Conservation (phyloP, 495 filamentous ascomycete species). For the Penicillium taxi region DNA sequence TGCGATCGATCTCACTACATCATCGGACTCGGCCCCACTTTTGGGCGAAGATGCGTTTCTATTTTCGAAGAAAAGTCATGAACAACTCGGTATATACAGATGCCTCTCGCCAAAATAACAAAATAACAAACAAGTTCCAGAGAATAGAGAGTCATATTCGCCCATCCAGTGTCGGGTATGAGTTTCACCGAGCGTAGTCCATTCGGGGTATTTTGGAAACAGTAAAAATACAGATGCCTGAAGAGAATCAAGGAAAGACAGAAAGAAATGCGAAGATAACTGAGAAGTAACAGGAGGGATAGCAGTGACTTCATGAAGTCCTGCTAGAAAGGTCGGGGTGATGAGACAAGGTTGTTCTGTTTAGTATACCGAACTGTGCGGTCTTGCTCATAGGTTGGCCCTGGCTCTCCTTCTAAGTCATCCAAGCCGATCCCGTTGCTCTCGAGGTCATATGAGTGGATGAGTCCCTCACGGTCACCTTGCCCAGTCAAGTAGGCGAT, state of each 20-base stretch:
- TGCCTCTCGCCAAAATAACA: constrained; percentile 14
- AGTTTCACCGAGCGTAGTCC: constrained; percentile 14
- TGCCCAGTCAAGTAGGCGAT: constrained; percentile 43
- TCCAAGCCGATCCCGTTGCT: constrained; percentile 53
- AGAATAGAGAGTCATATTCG: constrained; percentile 29
- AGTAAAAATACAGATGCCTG: constrained; percentile 31
- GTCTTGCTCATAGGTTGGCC: constrained; percentile 29
- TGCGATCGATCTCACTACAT: constrained; percentile 25
- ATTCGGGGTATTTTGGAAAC: constrained; percentile 25
- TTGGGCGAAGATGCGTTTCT: constrained; percentile 1
- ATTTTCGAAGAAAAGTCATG: constrained; percentile 10
- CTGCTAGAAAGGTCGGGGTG: constrained; percentile 1
- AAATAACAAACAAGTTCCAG: constrained; percentile 12
- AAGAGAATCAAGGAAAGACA: constrained; percentile 7
- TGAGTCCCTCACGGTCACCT: constrained; percentile 67
- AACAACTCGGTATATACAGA: constrained; percentile 21
- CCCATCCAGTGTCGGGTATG: constrained; percentile 28
- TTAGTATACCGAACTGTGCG: constrained; percentile 31
- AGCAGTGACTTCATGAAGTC: constrained; percentile 17
- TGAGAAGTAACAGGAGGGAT: constrained; percentile 9
- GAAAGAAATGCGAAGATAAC: constrained; percentile 4
- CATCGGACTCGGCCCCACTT: constrained; percentile 17
- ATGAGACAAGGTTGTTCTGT: constrained; percentile 30
- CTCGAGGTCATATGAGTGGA: constrained; percentile 74
- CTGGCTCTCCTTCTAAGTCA: constrained; percentile 56